A percentile compares a stretch with the other conserved stretches of the same genome.
Conservation (phyloP, 129 eudicot species). For the Lonicera japonica region DNA sequence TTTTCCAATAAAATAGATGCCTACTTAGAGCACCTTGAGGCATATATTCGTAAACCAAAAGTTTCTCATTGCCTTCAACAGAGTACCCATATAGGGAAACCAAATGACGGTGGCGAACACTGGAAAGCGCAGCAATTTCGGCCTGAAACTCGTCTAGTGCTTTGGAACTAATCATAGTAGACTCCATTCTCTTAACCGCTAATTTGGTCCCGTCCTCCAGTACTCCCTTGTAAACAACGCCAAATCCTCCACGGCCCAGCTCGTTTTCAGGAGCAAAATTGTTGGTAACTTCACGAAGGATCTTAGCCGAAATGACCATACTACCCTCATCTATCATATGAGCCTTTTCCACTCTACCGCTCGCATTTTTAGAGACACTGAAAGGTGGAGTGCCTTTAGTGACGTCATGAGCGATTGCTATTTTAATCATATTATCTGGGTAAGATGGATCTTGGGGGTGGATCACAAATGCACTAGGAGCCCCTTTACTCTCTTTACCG, state of each 20-base stretch:
- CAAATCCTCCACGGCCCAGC: slow-evolving; percentile 79
- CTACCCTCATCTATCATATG: slow-evolving; percentile 45
- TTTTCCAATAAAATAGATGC: slow-evolving; percentile 63
- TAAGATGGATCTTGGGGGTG: slow-evolving; percentile 51
- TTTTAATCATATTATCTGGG: slow-evolving; percentile 34
- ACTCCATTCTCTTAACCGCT: slow-evolving; percentile 74
- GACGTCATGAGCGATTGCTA: slow-evolving; percentile 34
- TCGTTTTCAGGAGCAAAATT: slow-evolving; percentile 55
- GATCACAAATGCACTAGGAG: slow-evolving; percentile 23
- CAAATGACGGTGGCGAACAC: slow-evolving; percentile 61
- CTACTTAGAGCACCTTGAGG: slow-evolving; percentile 68
- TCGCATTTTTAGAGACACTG: slow-evolving; percentile 1
- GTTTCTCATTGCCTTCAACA: slow-evolving; percentile 58
- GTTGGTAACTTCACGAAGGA: slow-evolving; percentile 50
- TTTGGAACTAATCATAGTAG: slow-evolving; percentile 47
- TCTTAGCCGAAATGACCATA: slow-evolving; percentile 45
- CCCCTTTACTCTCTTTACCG: slow-evolving; percentile 5
- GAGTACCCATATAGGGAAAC: slow-evolving; percentile 69
- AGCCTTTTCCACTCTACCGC: slow-evolving; percentile 14
- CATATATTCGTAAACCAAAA: slow-evolving; percentile 74
- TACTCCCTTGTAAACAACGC: slow-evolving; percentile 67
- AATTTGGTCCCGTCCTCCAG: slow-evolving; percentile 60
- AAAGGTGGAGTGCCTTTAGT: slow-evolving; percentile 13
- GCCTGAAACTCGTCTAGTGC: slow-evolving; percentile 70
- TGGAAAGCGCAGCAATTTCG: slow-evolving; percentile 68